A percentile compares a stretch with the other conserved stretches of the same genome.
Evolutionary conservation across 257 asterid genomes (phyloP).

Genomic region (Solanum etuberosum): DNA sequence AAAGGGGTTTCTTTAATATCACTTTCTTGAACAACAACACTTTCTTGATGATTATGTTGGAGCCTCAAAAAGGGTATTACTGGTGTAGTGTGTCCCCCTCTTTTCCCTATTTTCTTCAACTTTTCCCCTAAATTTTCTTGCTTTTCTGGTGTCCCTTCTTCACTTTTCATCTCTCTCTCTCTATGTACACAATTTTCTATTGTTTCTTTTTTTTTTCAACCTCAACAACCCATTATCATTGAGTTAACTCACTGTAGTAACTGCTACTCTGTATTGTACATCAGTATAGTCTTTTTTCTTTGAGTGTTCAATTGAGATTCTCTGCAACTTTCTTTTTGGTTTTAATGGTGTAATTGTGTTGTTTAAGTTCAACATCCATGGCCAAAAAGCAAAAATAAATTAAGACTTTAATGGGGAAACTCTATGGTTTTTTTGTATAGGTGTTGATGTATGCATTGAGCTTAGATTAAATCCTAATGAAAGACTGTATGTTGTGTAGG

Average conservation of each 20-base stretch:
- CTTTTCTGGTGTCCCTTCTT: constrained; percentile 60
- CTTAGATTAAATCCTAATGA: neutral
- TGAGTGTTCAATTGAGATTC: neutral
- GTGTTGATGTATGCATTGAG: neutral
- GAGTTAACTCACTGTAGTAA: neutral
- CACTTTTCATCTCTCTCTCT: constrained; percentile 58
- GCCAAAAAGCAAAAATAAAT: neutral
- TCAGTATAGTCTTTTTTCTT: neutral
- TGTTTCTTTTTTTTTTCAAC: neutral
- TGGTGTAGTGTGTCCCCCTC: constrained; percentile 78
- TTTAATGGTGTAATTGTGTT: neutral
- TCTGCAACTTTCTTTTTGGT: neutral
- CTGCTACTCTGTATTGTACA: neutral
- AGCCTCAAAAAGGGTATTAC: constrained; percentile 61
- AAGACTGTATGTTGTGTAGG: neutral
- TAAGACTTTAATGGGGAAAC: neutral
- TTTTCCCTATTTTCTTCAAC: constrained; percentile 73
- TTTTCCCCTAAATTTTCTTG: constrained; percentile 64
- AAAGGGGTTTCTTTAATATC: constrained; percentile 8
- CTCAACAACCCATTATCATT: neutral
- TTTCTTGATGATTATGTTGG: constrained; percentile 5
- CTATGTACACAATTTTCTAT: constrained; percentile 10
- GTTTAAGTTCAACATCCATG: neutral
- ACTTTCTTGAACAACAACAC: constrained; percentile 13
- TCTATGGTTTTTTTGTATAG: neutral